Evolutionary conservation across 2,329 filamentous ascomycete species (phyloP).

Genomic region (Aspergillus sp.): DNA sequence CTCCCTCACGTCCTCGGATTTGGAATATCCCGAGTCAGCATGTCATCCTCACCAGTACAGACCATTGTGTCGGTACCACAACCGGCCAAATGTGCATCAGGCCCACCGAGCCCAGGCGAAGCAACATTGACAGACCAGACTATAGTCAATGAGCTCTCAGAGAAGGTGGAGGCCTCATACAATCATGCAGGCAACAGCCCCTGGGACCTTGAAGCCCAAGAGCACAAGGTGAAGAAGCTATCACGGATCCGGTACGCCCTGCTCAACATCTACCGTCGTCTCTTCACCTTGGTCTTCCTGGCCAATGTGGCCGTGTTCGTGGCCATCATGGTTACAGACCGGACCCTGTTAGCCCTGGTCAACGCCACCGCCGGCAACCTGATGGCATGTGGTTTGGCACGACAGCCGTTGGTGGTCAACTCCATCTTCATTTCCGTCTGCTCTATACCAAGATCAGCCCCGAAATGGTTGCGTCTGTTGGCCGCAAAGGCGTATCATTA

Average conservation of each 20-base stretch:
- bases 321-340: constrained; percentile 36
- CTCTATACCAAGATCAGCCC: constrained; percentile 48
- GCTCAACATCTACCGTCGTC: constrained; percentile 45
- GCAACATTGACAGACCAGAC: constrained; percentile 22
- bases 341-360: constrained; percentile 40
- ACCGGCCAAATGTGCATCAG: constrained; percentile 18
- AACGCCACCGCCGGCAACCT: constrained; percentile 51
- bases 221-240: constrained; percentile 22
- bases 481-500: constrained; percentile 56
- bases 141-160: constrained; percentile 16
- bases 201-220: constrained; percentile 35
- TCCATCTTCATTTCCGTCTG: constrained; percentile 49
- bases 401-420: constrained; percentile 58
- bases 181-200: constrained; percentile 14
- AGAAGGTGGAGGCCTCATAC: constrained; percentile 20
- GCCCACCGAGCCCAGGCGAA: constrained; percentile 19
- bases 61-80: constrained; percentile 19
- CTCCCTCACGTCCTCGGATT: not conserved
- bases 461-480: constrained; percentile 48
- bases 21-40: constrained; percentile 8
- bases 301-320: constrained; percentile 43
- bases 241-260: constrained; percentile 39
- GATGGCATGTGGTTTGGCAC: constrained; percentile 49
- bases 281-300: constrained; percentile 45
- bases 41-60: constrained; percentile 19